Evolutionary conservation across 2,329 filamentous ascomycete species (phyloP).

Genomic region (Fusarium protoensiforme): DNA sequence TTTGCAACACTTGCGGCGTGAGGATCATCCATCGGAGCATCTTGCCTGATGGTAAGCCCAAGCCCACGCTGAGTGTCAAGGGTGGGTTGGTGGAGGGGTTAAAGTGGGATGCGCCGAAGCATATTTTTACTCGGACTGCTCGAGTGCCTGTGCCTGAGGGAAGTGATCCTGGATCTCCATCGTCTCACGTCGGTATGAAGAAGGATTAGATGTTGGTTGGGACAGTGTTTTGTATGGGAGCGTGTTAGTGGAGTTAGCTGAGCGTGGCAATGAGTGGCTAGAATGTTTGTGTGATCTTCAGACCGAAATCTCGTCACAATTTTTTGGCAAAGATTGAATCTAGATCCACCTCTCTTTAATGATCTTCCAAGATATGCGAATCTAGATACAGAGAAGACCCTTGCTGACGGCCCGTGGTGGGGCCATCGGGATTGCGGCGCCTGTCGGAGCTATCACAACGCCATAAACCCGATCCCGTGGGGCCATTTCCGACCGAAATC

Average conservation of each 20-base stretch:
- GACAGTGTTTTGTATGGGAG: neutral
- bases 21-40: conserved; percentile 58
- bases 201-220: neutral
- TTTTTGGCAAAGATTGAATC: neutral
- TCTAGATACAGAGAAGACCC: neutral
- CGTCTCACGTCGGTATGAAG: neutral
- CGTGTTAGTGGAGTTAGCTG: neutral
- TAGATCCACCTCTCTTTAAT: neutral
- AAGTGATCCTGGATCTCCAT: conserved; percentile 36
- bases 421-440: conserved; percentile 22
- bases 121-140: conserved; percentile 59
- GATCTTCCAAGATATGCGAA: neutral
- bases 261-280: neutral
- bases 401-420: neutral
- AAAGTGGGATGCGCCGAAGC: conserved; percentile 51
- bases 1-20: conserved; percentile 56
- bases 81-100: conserved; percentile 57
- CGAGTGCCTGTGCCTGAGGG: conserved; percentile 56
- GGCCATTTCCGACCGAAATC: conserved; percentile 24
- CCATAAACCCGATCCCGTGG: conserved; percentile 32
- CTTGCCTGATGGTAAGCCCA: conserved; percentile 50
- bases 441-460: conserved; percentile 15
- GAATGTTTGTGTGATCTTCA: neutral
- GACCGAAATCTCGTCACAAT: neutral
- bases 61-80: conserved; percentile 56